Evolutionary conservation across 257 asterid genomes (phyloP).

Genomic region (Handroanthus guayacan): DNA sequence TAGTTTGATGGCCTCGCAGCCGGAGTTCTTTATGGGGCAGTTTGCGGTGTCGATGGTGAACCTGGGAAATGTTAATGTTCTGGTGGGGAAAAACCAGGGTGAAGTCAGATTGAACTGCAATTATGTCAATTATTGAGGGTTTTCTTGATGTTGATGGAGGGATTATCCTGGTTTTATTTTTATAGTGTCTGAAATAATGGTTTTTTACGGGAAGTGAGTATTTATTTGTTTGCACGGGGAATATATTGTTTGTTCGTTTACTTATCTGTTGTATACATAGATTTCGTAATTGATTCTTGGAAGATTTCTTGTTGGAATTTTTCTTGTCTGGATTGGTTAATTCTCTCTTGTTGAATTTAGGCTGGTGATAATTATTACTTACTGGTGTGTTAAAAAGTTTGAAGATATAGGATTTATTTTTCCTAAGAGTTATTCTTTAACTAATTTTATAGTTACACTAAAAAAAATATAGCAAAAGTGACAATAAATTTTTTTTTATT

Average conservation of each 20-base stretch:
- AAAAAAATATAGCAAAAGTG: too few relatives aligned
- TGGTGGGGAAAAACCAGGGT: slow-evolving; percentile 44
- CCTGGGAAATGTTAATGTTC: slow-evolving; percentile 51
- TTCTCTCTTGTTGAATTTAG: background rate
- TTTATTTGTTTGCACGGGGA: background rate
- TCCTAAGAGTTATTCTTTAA: too few relatives aligned
- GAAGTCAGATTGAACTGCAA: slow-evolving; percentile 53
- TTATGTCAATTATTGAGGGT: slow-evolving; percentile 31
- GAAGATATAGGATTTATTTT: too few relatives aligned
- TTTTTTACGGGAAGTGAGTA: background rate
- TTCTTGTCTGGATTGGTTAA: background rate
- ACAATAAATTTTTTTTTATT: too few relatives aligned
- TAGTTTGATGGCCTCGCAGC: slow-evolving; percentile 41
- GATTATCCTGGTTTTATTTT: background rate
- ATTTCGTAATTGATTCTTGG: background rate
- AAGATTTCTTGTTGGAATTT: background rate
- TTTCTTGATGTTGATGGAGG: background rate
- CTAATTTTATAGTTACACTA: too few relatives aligned
- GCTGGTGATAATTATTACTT: too few relatives aligned
- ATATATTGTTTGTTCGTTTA: background rate
- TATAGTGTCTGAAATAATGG: background rate
- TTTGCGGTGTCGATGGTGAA: slow-evolving; percentile 58
- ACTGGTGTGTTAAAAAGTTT: too few relatives aligned
- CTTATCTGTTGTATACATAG: background rate
- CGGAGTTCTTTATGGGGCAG: slow-evolving; percentile 48